Percentiles rank a stretch among this genome's conserved stretches.
phyloP scores from a whole-genome alignment of 441 rosid species.

The Corymbia citriodora region DNA sequence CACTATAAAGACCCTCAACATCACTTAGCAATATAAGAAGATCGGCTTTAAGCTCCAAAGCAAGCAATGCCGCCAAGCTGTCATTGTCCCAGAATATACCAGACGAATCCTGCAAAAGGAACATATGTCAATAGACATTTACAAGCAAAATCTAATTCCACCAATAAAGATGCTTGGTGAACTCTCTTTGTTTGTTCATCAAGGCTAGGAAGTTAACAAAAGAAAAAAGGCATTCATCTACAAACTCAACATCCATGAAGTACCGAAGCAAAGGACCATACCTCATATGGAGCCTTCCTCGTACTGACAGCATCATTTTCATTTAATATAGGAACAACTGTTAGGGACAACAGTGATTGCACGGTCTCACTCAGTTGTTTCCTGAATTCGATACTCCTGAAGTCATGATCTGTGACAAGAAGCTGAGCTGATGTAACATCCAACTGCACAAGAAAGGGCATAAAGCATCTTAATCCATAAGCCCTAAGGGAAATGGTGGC shows the following conservation, averaged over 20 bases:
- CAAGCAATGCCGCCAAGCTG: slow-evolving; percentile 90
- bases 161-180: not conserved
- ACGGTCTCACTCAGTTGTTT: slow-evolving; percentile 81
- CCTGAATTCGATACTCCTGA: slow-evolving; percentile 74
- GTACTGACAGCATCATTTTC: slow-evolving; percentile 99
- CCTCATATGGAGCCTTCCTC: slow-evolving; percentile 97
- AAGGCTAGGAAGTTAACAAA: not conserved
- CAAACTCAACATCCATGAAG: not conserved
- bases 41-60: slow-evolving; percentile 93
- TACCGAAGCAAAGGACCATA: slow-evolving; percentile 15
- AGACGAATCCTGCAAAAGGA: slow-evolving; percentile 78
- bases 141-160: not conserved
- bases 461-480: not conserved
- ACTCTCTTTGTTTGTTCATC: not conserved
- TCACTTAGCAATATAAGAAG: slow-evolving; percentile 90
- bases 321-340: slow-evolving; percentile 88
- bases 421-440: slow-evolving; percentile 94
- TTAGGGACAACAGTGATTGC: slow-evolving; percentile 49
- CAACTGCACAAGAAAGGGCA: slow-evolving; percentile 43
- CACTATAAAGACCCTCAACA: slow-evolving; percentile 97
- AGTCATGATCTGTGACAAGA: slow-evolving; percentile 92
- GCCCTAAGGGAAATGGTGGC: not conserved
- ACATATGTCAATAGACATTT: not conserved
- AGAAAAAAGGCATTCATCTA: not conserved
- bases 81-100: slow-evolving; percentile 99